Base-by-base conservation (phyloP, 2,329 filamentous ascomycete genomes). In the Alternaria gaisen region DNA sequence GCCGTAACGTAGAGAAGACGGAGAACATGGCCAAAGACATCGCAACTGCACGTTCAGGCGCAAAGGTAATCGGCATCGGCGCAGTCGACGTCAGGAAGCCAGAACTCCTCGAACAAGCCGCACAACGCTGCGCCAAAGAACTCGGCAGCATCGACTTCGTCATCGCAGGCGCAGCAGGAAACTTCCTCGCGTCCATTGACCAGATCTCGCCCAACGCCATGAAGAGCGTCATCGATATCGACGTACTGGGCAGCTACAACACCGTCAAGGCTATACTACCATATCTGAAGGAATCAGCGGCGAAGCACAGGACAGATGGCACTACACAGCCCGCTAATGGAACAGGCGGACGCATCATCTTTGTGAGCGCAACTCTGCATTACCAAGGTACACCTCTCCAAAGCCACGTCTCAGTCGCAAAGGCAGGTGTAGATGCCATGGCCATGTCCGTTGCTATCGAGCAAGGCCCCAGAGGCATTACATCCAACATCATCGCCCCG, bases 221-320 rank as follows among this genome's bases (percentile, higher is more conserved):
- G 88, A 96, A 94, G 79, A 85, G 92, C 0, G 95, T 99, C 67
- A 94, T 98, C 72, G 95, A 98, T 63, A 99, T 99, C 73, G 95
- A 98, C 77, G 90, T 97, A 3, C 80, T 98, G 36, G 95, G 95
- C 32, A 96, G 92, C 16, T 99, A 91, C 82, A 97, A 98, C 82
- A 97, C 93, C 3, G 85, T 97, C 74, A 98, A 98, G 81, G 93
- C 94, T 4, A 95, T 93, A 1, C 82, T 97, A 34, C 92, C 93
- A 0, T 86, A 97, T 72, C 86, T 99, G 3, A 80, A 93, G 12
- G 85, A 88, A 70, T 96, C 93, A n/a, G 89, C 91, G 1, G 80
- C 81, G 34, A 87, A 86, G 70, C 82, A 89, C 70, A 85, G 81
- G 63, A 85, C 85, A 18, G 87, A 90, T 67, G 85, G 86, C 2